Percentiles rank a stretch among this genome's conserved stretches.
Conservation (phyloP, 495 filamentous ascomycete species). For the Ramalina intermedia region DNA sequence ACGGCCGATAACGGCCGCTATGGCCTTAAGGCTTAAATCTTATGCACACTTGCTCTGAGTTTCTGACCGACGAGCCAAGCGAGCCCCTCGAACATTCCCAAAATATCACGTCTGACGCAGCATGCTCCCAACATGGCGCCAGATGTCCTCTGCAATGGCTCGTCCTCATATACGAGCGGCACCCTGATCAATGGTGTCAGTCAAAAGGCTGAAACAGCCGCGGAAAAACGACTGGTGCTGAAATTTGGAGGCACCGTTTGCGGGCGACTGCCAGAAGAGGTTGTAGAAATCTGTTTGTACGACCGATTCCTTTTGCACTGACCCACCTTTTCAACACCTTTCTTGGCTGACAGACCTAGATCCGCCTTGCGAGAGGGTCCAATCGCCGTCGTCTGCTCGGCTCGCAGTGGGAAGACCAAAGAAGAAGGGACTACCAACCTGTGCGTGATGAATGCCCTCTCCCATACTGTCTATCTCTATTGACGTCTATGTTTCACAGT, state of each 20-base stretch:
- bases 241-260: slow-evolving; percentile 74
- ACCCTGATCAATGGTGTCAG: not conserved
- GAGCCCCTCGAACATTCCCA: no score
- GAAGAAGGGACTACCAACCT: slow-evolving; percentile 86
- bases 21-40: no score
- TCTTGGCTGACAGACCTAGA: not conserved
- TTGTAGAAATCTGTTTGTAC: slow-evolving; percentile 35
- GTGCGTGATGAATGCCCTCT: slow-evolving; percentile 32
- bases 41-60: no score
- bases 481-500: not conserved
- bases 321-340: no score
- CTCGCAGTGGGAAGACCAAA: slow-evolving; percentile 80
- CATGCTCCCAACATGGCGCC: no score
- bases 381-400: slow-evolving; percentile 85
- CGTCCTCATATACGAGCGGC: not conserved
- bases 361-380: slow-evolving; percentile 24
- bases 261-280: slow-evolving; percentile 53
- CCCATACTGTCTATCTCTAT: slow-evolving; percentile 1
- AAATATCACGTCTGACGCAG: no score
- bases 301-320: not conserved
- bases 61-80: no score
- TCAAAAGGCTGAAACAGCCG: no score
- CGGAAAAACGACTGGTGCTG: slow-evolving; percentile 51
- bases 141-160: no score
- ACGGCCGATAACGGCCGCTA: no score